Base-by-base conservation (phyloP, 2,329 filamentous ascomycete species). In the Pseudocercospora pini-densiflorae region DNA sequence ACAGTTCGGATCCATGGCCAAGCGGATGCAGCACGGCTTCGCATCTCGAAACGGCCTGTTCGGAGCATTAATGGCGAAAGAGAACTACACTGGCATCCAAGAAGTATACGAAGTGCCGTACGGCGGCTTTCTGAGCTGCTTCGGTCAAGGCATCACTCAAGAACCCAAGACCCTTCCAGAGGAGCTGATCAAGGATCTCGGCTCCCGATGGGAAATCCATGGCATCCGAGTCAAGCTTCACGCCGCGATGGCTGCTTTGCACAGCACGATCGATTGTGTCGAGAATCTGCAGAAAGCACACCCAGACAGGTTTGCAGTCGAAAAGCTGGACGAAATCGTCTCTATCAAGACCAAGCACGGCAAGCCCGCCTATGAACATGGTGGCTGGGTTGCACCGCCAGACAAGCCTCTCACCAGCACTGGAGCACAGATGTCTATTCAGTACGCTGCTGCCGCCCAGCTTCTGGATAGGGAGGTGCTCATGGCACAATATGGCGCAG, bases 11-110 rank as follows among this genome's bases (percentile, higher is more conserved):
- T 77, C 77, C n/a, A 77, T 79, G 64, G 76, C 79, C 0, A 84
- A 83, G 70, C 77, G 80, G 1, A 80, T 83, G 77, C 81, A 83
- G 68, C 81, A 83, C 65, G 81, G 77, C 5, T 83, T 84, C 66
- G 80, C 81, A 0, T 77, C 81, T 5, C 77, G 81, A 6, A 82
- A 79, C 63, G 81, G 81, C 0, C 74, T 83, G 0, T 75, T 83
- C 16, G 79, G 72, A 0, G 77, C 80, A 0, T 61, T 83, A 2
- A 66, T 83, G 31, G 79, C 79, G 1, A 70, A 73, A 27, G 71
- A 72, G 0, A 78, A 77, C 1, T 84, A 84, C 65, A 70, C 74
- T 0, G 81, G 81, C 0, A 83, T 83, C 68, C 77, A 80, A 60
- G 76, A 77, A 49, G 78, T 81, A 0, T 81, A 77, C 54, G 80